These are phyloP conservation scores for Leccinum aurantiacum DNA, from an alignment of 768 basidiomycete species.

Conservation along the genomic window DNA sequence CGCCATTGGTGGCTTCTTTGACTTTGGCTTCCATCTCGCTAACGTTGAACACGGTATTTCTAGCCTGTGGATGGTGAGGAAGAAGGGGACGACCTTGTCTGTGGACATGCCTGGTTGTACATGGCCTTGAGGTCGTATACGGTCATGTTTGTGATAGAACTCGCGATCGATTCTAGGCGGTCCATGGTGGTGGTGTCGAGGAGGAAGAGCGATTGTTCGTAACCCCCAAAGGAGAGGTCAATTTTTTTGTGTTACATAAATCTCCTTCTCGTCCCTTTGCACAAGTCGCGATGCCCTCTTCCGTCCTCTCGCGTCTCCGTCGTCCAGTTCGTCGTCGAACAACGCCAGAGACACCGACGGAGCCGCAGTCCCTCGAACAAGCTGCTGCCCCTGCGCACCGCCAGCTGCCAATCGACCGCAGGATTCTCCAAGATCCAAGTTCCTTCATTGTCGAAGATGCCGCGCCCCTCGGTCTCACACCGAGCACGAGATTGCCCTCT, in stretches of 20 bases:
- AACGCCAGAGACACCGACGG: constrained; percentile 8
- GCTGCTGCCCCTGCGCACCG: background rate
- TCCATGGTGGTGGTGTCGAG: constrained; percentile 61
- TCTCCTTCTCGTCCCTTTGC: background rate
- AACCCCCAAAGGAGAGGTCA: constrained; percentile 31
- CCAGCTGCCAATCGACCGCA: constrained; percentile 23
- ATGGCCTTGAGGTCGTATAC: constrained; percentile 93
- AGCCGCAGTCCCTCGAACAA: background rate
- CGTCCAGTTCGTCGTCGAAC: constrained; percentile 24
- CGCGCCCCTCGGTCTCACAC: constrained; percentile 26
- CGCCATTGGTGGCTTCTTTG: constrained; percentile 94
- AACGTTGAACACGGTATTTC: constrained; percentile 94
- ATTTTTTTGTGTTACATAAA: background rate
- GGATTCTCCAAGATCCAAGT: constrained; percentile 33
- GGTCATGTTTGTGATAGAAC: constrained; percentile 75
- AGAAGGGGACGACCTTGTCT: background rate
- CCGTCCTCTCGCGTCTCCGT: constrained; percentile 36
- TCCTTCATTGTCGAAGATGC: constrained; percentile 19
- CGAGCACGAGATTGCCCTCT: constrained; percentile 27
- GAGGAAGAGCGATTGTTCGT: background rate
- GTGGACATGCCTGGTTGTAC: constrained; percentile 79
- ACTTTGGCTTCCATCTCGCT: constrained; percentile 98
- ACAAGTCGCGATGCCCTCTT: constrained; percentile 20
- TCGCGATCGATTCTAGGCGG: constrained; percentile 72
- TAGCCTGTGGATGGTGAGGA: constrained; percentile 58